Percentiles rank a stretch among this genome's conserved stretches.
These are phyloP conservation scores for Calonectria fujianensis DNA, from an alignment of 2,329 filamentous ascomycete genomes.

Conservation along the genomic window DNA sequence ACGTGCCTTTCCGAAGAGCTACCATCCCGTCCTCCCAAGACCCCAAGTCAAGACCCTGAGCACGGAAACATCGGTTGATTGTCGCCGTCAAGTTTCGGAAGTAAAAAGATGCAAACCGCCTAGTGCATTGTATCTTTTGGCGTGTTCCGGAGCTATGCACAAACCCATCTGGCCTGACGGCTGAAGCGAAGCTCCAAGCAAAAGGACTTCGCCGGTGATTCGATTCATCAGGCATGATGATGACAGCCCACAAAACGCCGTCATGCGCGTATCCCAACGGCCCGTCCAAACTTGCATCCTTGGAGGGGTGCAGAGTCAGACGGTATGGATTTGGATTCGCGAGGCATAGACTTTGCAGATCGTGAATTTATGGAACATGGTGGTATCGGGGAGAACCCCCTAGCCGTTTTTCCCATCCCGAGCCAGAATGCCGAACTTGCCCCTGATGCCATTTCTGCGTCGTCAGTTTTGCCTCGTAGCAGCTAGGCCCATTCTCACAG, in stretches of 20 bases:
- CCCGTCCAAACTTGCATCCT: constrained; percentile 16
- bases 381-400: constrained; percentile 44
- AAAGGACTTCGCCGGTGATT: constrained; percentile 18
- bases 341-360: constrained; percentile 21
- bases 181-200: constrained; percentile 2
- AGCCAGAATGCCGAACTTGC: constrained; percentile 36
- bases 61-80: neutral
- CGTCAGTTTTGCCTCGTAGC: constrained; percentile 21
- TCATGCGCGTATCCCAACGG: constrained; percentile 25
- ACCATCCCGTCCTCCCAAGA: neutral
- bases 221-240: constrained; percentile 30
- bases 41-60: neutral
- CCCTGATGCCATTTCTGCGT: constrained; percentile 29
- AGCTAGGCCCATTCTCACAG: constrained; percentile 16
- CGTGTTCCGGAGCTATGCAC: neutral
- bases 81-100: neutral
- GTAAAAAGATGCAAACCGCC: neutral
- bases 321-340: constrained; percentile 33
- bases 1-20: constrained; percentile 2
- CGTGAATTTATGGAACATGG: constrained; percentile 30
- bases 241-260: constrained; percentile 15
- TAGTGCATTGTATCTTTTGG: neutral
- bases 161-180: neutral
- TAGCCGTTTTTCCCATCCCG: constrained; percentile 21
- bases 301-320: neutral